Evolutionary conservation across 306 rosid genomes (phyloP).

Genomic region (Clitoria ternatea): DNA sequence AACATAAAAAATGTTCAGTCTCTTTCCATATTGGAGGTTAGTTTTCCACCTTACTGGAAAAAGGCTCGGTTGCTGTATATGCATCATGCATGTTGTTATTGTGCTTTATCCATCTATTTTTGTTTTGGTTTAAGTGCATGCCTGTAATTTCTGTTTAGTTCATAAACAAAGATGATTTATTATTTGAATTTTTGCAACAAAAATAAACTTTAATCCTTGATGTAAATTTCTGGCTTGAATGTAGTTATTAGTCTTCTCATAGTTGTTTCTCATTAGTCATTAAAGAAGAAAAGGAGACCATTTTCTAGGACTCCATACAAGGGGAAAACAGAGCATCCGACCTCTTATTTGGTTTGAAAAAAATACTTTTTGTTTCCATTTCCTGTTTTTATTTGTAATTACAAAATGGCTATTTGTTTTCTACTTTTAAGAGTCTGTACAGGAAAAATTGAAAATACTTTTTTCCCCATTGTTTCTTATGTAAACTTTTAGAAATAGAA

Average conservation of each 20-base stretch:
- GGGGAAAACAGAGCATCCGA: neutral
- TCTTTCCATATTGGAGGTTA: constrained; percentile 85
- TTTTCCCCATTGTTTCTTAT: no score
- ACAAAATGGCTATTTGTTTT: no score
- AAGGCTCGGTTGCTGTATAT: neutral
- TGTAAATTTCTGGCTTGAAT: neutral
- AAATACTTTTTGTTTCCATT: no score
- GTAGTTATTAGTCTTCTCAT: neutral
- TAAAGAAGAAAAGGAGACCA: neutral
- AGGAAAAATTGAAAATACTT: no score
- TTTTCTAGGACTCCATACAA: neutral
- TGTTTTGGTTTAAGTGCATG: constrained; percentile 10
- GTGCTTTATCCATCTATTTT: neutral
- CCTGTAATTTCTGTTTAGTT: neutral
- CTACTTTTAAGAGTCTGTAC: no score
- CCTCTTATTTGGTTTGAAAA: neutral
- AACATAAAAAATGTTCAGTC: constrained; percentile 86
- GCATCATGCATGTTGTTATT: neutral
- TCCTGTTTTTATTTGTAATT: no score
- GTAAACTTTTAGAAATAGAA: no score
- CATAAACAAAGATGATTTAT: neutral
- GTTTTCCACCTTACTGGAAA: constrained; percentile 19
- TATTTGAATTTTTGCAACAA: neutral
- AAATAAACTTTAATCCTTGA: neutral
- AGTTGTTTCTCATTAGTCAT: neutral